Percentiles rank a stretch among this genome's conserved stretches.
These are phyloP conservation scores for Isabelozyma rhagii DNA, from an alignment of 805 yeast genomes.

Conservation along the genomic window DNA sequence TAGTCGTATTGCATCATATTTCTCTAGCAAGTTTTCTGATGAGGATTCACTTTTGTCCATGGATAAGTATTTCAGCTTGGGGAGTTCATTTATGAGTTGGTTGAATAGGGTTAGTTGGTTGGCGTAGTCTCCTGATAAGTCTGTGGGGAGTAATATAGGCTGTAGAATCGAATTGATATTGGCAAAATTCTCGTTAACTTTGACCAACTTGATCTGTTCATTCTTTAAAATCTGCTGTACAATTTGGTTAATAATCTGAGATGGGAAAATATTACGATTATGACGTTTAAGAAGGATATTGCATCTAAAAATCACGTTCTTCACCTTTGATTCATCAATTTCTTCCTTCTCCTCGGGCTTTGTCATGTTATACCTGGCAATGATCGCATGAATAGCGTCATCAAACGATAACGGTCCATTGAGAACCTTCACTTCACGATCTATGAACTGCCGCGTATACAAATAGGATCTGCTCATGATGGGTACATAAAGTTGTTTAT, in stretches of 20 bases:
- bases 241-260: slow-evolving; percentile 33
- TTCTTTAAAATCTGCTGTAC: slow-evolving; percentile 32
- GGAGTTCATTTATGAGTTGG: slow-evolving; percentile 26
- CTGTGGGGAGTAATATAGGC: slow-evolving; percentile 27
- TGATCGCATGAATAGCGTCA: background rate
- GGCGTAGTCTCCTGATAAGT: slow-evolving; percentile 7
- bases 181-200: slow-evolving; percentile 24
- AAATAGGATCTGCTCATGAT: background rate
- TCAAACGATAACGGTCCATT: background rate
- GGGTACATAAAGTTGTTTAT: background rate
- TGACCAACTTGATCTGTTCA: slow-evolving; percentile 25
- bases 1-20: slow-evolving; percentile 18
- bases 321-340: slow-evolving; percentile 4
- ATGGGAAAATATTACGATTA: slow-evolving; percentile 21
- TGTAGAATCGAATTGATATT: slow-evolving; percentile 15
- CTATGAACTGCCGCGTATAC: slow-evolving; percentile 1
- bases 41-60: slow-evolving; percentile 1
- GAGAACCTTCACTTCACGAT: background rate
- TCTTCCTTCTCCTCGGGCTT: background rate
- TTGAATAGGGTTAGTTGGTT: slow-evolving; percentile 17
- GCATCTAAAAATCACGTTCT: background rate
- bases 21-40: slow-evolving; percentile 3
- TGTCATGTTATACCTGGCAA: background rate
- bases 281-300: slow-evolving; percentile 15
- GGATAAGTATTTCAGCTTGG: slow-evolving; percentile 30